phyloP scores from a whole-genome alignment of 2,329 filamentous ascomycete genomes.

The Cladosporium phlei region DNA sequence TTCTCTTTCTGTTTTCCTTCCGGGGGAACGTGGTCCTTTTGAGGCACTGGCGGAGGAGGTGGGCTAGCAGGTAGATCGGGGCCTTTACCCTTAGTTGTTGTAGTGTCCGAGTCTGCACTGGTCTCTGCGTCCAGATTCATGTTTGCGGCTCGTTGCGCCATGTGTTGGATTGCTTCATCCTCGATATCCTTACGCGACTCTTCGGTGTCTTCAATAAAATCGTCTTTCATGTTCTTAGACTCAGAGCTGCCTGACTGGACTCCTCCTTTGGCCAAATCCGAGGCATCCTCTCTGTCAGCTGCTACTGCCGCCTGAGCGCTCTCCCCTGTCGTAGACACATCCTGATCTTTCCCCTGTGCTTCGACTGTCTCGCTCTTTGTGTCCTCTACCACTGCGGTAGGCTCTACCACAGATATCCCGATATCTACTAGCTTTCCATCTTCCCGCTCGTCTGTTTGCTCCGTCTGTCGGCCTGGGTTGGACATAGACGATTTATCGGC shows the following conservation, averaged over 20 bases:
- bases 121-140: constrained; percentile 19
- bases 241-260: neutral
- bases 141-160: constrained; percentile 27
- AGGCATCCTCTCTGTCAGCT: too few relatives aligned
- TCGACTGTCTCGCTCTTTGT: constrained; percentile 4
- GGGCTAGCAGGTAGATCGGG: constrained; percentile 22
- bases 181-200: constrained; percentile 20
- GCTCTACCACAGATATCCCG: neutral
- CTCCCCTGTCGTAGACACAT: constrained; percentile 10
- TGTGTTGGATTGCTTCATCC: constrained; percentile 28
- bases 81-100: constrained; percentile 16
- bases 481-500: constrained; percentile 25
- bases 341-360: constrained; percentile 14
- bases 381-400: too few relatives aligned
- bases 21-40: constrained; percentile 23
- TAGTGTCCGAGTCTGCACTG: constrained; percentile 1
- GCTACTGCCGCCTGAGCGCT: constrained; percentile 12
- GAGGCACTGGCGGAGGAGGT: constrained; percentile 28
- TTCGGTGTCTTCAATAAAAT: neutral
- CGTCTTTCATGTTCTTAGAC: neutral
- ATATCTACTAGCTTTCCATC: constrained; percentile 17
- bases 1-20: constrained; percentile 10
- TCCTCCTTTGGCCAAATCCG: neutral
- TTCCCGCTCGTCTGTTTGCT: constrained; percentile 16
- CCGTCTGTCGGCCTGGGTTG: constrained; percentile 17